Percentiles rank a stretch among this genome's conserved stretches.
These are phyloP conservation scores for Cubamyces lactineus DNA, from an alignment of 768 basidiomycete species.

Conservation along the genomic window DNA sequence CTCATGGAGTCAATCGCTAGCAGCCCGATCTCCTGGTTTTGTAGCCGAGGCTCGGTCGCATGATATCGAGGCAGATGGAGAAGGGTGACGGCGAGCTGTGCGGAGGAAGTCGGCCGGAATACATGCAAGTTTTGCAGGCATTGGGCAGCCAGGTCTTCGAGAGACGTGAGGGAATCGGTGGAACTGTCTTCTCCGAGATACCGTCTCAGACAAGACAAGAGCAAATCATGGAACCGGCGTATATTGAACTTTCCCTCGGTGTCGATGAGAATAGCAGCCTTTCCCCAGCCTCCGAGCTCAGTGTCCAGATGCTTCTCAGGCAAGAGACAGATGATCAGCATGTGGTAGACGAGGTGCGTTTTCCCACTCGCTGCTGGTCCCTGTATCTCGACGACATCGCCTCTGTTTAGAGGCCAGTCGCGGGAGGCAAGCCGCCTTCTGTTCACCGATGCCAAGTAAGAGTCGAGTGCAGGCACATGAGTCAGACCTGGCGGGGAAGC, in stretches of 20 bases:
- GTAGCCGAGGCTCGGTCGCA: constrained; percentile 43
- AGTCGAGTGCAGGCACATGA: constrained; percentile 40
- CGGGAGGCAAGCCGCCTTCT: constrained; percentile 19
- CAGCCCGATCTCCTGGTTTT: constrained; percentile 58
- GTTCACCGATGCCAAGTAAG: constrained; percentile 27
- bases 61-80: constrained; percentile 60
- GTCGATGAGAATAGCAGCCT: constrained; percentile 70
- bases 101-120: constrained; percentile 68
- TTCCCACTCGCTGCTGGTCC: constrained; percentile 78
- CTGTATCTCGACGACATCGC: constrained; percentile 77
- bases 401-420: constrained; percentile 45
- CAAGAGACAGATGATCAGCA: constrained; percentile 61
- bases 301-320: constrained; percentile 43
- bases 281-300: constrained; percentile 60
- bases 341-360: constrained; percentile 72
- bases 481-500: constrained; percentile 37
- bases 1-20: constrained; percentile 78
- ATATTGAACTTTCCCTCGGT: constrained; percentile 69
- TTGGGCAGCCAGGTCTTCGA: constrained; percentile 38
- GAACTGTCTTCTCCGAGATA: constrained; percentile 25
- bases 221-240: constrained; percentile 53
- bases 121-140: constrained; percentile 63
- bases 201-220: constrained; percentile 49
- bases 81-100: constrained; percentile 72
- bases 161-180: constrained; percentile 1